Conservation (phyloP, 306 rosid genomes). For the Sesbania bispinosa region DNA sequence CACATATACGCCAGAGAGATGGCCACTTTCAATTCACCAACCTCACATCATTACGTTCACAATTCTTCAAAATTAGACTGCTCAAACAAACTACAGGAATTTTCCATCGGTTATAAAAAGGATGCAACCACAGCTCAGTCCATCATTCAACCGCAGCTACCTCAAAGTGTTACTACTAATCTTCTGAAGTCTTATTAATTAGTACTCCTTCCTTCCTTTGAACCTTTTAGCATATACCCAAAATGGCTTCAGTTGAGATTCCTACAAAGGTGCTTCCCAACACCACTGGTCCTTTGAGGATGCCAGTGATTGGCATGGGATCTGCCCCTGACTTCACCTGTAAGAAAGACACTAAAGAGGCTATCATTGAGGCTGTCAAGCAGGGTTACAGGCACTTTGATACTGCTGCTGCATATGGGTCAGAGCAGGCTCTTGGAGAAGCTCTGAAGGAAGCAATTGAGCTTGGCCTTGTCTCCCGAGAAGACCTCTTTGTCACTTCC, state of each 20-base stretch:
- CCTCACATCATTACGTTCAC: no score
- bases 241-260: constrained; percentile 22
- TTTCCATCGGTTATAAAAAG: no score
- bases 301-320: constrained; percentile 46
- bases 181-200: no score
- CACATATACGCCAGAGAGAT: no score
- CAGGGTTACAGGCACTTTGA: constrained; percentile 52
- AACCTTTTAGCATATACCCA: neutral
- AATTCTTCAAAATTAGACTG: no score
- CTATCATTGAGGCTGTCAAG: constrained; percentile 40
- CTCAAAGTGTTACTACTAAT: no score
- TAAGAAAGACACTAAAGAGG: constrained; percentile 36
- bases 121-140: no score
- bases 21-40: no score
- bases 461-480: constrained; percentile 34
- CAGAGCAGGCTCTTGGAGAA: constrained; percentile 40
- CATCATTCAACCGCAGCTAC: no score
- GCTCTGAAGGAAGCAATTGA: constrained; percentile 32
- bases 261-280: constrained; percentile 26
- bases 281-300: neutral
- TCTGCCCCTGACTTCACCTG: constrained; percentile 48
- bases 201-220: no score
- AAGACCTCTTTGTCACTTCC: constrained; percentile 48
- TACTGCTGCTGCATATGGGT: constrained; percentile 43
- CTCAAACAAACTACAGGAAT: no score